Evolutionary conservation across 768 basidiomycete species (phyloP).

Genomic region (Exidia glandulosa): DNA sequence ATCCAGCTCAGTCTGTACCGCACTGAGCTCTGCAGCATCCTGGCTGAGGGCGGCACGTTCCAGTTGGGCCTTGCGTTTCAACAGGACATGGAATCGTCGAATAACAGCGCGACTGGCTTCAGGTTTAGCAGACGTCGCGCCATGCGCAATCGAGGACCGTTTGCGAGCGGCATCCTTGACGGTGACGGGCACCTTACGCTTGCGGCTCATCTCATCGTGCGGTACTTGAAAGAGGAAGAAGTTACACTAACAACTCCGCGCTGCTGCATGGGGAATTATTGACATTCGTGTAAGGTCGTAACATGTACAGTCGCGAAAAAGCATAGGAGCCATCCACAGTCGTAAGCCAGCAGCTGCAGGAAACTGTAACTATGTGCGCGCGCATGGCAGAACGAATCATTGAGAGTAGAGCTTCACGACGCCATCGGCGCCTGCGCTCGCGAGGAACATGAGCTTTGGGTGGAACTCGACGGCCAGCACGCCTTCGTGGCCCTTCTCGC

Average conservation of each 20-base stretch:
- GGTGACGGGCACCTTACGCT: neutral
- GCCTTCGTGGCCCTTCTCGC: constrained; percentile 84
- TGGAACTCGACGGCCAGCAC: constrained; percentile 83
- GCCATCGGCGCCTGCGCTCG: constrained; percentile 92
- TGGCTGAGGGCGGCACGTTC: neutral
- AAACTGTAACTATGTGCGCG: neutral
- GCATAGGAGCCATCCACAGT: neutral
- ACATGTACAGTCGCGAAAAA: neutral
- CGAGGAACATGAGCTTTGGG: constrained; percentile 73
- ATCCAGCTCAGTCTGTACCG: constrained; percentile 52
- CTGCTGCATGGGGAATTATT: neutral
- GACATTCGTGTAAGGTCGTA: neutral
- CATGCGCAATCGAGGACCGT: neutral
- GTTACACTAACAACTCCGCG: no score
- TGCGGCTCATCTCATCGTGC: no score
- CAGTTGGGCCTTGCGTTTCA: constrained; percentile 57
- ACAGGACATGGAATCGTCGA: constrained; percentile 66
- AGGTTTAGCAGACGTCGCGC: constrained; percentile 22
- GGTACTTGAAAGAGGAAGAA: no score
- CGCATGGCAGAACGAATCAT: neutral
- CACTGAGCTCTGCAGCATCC: constrained; percentile 25
- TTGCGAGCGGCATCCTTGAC: neutral
- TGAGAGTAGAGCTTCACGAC: constrained; percentile 77
- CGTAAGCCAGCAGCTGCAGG: neutral
- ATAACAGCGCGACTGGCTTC: constrained; percentile 63